Base-by-base conservation (phyloP, 768 basidiomycete species). In the Boletus tomentosulus region DNA sequence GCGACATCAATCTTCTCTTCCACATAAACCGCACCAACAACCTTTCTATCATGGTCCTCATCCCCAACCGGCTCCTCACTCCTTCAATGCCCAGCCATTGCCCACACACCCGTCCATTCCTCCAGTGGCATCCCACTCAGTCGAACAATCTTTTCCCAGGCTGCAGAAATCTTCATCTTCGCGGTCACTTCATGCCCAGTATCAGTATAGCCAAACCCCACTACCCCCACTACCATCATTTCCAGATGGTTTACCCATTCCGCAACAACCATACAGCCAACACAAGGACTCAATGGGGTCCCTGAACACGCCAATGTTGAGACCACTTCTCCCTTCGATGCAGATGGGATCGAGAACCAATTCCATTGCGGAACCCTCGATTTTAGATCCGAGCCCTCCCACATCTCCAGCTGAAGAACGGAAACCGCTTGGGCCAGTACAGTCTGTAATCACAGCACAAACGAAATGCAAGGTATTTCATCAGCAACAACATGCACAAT, bases 401-500 rank as follows among this genome's bases (percentile, higher is more conserved):
- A 76, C 82, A 38, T 94, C 92, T 7, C 96, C 93, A 2, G 76
- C 81, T 4, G 76, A 81, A 55, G 81, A 86, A 60, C 73, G 74
- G 2, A 73, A 73, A 28, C 66, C 77, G 8, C 66, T 72, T 4
- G 92, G 87, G 4, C 91, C 93, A 2, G 80, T 87, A 33, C 85
- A 83, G 31, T 87, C 91, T 6, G 75, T 83, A 11, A 76, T 98
- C 57, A 83, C 89, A 9, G 92, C 90, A 12, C 85, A 92, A 65
- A 96, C 94, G 91, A 94, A 95, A 68, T 98, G 96, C 81, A 99
- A 98, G 71, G 87, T 98, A 24, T 99, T 98, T 74, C 75, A 97
- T 45, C 87, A 98, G 66, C 93, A 96, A 64, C 85, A 91, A 34
- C 95, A 98, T 66, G 87, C 89, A n/a, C 92, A 96, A 67, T 99